Percentiles rank a stretch among this genome's conserved stretches.
phyloP scores from a whole-genome alignment of 2,329 filamentous ascomycete species.

The Teratosphaeriaceae sp. region DNA sequence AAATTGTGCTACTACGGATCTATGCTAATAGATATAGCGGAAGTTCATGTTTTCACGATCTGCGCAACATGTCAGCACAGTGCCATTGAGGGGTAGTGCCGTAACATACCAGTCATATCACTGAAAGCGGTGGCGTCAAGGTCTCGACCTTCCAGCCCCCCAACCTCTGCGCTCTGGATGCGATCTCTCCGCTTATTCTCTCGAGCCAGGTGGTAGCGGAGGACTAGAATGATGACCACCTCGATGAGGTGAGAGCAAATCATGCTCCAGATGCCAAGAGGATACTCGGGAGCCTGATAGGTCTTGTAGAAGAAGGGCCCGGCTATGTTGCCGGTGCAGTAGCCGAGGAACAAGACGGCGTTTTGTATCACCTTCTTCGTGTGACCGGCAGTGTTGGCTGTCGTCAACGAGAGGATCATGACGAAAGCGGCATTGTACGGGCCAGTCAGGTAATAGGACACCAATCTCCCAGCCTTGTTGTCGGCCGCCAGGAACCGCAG shows the following conservation, averaged over 20 bases:
- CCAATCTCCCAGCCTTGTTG: conserved; percentile 47
- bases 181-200: conserved; percentile 47
- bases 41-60: conserved; percentile 43
- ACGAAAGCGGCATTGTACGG: conserved; percentile 47
- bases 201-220: conserved; percentile 42
- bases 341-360: conserved; percentile 27
- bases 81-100: neutral
- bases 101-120: conserved; percentile 41
- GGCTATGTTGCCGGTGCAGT: conserved; percentile 45
- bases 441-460: conserved; percentile 53
- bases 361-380: conserved; percentile 61
- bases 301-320: conserved; percentile 55
- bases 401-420: conserved; percentile 43
- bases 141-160: conserved; percentile 41
- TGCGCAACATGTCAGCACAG: neutral
- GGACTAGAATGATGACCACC: conserved; percentile 37
- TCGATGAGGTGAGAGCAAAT: conserved; percentile 50
- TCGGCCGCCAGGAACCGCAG: conserved; percentile 47
- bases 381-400: conserved; percentile 48
- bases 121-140: conserved; percentile 46
- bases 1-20: neutral
- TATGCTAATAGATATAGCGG: conserved; percentile 23
- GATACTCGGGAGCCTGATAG: conserved; percentile 45
- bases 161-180: conserved; percentile 41
- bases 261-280: conserved; percentile 51